Base-by-base conservation (phyloP, 2,329 filamentous ascomycete species). In the Verticillium klebahnii region DNA sequence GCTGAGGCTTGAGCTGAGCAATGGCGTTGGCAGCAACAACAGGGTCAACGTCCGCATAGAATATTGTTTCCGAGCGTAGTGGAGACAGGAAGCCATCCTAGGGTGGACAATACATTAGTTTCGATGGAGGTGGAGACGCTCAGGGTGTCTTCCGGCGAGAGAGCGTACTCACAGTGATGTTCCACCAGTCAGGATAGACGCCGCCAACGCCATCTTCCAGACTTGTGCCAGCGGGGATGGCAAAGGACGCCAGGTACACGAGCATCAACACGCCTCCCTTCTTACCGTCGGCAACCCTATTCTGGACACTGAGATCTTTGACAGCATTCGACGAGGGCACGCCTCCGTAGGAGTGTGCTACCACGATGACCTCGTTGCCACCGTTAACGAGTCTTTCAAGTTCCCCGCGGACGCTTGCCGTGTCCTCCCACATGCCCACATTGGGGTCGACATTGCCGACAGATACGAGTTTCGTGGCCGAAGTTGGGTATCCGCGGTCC, bases 281-380 rank as follows among this genome's bases (percentile, higher is more conserved):
- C 57, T 73, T 64, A 1, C 74, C 77, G 1, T 67, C 66, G 0
- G 62, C 64, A 32, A 67, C 63, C 9, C 77, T 70, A 23, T 74
- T 66, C 39, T 69, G 69, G 57, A 75, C 72, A 2, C 73, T 70
- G 1, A 76, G 67, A 0, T 74, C 75, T 14, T 69, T 64, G 9
- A 80, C 66, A 0, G 75, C 78, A 56, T 74, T 74, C 32, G 71
- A 69, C 8, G 72, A 74, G 1, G 78, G 69, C 1, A 78, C 68
- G 15, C 78, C 79, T n/a, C 75, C 74, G 68, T 79, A 80, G 2
- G 75, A 80, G 64, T 82, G 78, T 5, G 73, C 70, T 5, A 77
- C 66, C 2, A 81, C 71, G 0, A 81, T 66, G 15, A 82, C 72
- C 32, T 80, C 70, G 56, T 77, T 76, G 17, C 74, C 74, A 3